phyloP scores from a whole-genome alignment of 1,284 basidiomycete genomes.

The Irpex sp. region DNA sequence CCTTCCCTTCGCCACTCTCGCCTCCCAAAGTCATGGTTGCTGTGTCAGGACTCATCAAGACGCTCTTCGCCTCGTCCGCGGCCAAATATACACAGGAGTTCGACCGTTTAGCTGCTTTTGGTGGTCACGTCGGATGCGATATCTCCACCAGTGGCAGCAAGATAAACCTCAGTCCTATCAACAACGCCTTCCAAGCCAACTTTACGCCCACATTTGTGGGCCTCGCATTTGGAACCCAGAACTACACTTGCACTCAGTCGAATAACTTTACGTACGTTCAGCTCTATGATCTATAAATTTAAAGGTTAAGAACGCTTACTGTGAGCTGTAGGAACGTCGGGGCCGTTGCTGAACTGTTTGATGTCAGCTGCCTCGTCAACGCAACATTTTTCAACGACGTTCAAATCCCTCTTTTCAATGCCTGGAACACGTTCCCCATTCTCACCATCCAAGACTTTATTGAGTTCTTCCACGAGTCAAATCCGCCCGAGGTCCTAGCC shows the following conservation, averaged over 20 bases:
- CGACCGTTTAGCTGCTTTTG: not conserved
- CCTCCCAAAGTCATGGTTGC: conserved; percentile 12
- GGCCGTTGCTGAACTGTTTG: conserved; percentile 57
- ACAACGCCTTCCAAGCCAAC: conserved; percentile 22
- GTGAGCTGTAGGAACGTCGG: conserved; percentile 32
- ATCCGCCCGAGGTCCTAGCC: conserved; percentile 37
- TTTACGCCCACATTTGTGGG: conserved; percentile 36
- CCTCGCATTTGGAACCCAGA: conserved; percentile 38
- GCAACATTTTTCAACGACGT: conserved; percentile 36
- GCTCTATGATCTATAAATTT: not conserved
- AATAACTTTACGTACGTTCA: conserved; percentile 33
- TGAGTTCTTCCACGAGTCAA: conserved; percentile 23
- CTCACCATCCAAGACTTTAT: conserved; percentile 36
- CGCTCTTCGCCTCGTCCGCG: conserved; percentile 11
- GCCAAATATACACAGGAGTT: not conserved
- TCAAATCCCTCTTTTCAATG: conserved; percentile 37
- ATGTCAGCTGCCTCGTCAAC: conserved; percentile 51
- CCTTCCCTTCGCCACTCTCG: not conserved
- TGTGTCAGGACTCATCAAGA: conserved; percentile 5
- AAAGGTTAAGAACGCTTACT: no score
- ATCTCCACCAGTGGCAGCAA: conserved; percentile 17
- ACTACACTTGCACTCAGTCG: conserved; percentile 36
- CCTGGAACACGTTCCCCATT: conserved; percentile 31
- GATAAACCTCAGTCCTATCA: conserved; percentile 21
- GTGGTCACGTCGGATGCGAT: conserved; percentile 17